phyloP scores from a whole-genome alignment of 768 basidiomycete genomes.

The Lactifluus volemus region DNA sequence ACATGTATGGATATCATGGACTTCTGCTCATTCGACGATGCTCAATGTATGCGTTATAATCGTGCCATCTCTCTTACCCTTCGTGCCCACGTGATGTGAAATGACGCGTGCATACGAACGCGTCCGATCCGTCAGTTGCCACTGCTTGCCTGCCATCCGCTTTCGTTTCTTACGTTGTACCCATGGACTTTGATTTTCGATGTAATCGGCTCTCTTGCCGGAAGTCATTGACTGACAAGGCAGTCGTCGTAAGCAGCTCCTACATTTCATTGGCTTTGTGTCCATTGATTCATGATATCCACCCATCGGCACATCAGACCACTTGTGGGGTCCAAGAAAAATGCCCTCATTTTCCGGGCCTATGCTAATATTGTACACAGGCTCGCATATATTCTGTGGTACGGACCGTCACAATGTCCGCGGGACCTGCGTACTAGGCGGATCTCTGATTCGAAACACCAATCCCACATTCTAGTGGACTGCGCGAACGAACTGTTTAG shows the following conservation, averaged over 20 bases:
- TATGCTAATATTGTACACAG: constrained; percentile 29
- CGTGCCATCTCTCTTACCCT: neutral
- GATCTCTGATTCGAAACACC: neutral
- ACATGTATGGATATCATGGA: constrained; percentile 9
- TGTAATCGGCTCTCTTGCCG: constrained; percentile 78
- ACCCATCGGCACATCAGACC: constrained; percentile 33
- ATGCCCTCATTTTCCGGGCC: neutral
- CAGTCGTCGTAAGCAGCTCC: constrained; percentile 62
- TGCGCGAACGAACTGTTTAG: constrained; percentile 83
- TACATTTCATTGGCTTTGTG: neutral
- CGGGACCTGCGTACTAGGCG: neutral
- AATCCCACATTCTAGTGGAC: constrained; percentile 41
- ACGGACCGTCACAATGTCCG: neutral
- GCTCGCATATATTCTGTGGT: constrained; percentile 86
- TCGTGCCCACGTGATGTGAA: constrained; percentile 2
- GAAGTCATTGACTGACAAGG: constrained; percentile 59
- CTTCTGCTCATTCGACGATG: neutral
- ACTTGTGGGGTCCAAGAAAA: constrained; percentile 35
- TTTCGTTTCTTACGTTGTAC: neutral
- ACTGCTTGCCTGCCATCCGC: neutral
- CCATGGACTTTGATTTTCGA: constrained; percentile 69
- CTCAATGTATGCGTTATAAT: constrained; percentile 2
- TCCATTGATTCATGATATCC: neutral
- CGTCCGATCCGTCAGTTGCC: neutral
- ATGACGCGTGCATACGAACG: neutral